These are phyloP conservation scores for Gossypium trilobum DNA, from an alignment of 441 rosid genomes.

Conservation along the genomic window DNA sequence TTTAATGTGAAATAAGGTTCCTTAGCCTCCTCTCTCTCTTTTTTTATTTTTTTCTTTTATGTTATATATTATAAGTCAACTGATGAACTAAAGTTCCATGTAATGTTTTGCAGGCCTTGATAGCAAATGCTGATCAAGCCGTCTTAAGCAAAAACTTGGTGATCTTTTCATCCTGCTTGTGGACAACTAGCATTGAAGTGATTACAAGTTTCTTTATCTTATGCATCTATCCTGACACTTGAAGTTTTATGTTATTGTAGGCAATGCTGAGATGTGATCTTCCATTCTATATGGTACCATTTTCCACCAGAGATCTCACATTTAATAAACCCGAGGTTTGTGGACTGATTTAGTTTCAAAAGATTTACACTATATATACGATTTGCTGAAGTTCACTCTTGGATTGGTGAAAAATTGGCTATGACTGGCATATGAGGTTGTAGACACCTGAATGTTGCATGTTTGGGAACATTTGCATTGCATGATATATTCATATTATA, in stretches of 20 bases:
- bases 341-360: constrained; percentile 7
- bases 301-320: constrained; percentile 45
- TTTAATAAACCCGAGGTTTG: constrained; percentile 84
- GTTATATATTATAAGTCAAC: neutral
- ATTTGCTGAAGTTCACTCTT: neutral
- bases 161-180: neutral
- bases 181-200: neutral
- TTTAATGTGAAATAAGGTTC: neutral
- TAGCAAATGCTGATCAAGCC: constrained; percentile 16
- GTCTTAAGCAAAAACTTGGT: constrained; percentile 20
- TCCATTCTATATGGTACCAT: constrained; percentile 84
- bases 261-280: constrained; percentile 79
- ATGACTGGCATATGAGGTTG: neutral
- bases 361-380: neutral
- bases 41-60: neutral
- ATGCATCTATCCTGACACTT: neutral
- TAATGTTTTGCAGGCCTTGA: constrained; percentile 13
- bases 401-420: neutral
- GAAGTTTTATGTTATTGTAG: constrained; percentile 31
- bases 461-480: neutral
- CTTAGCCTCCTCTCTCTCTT: neutral
- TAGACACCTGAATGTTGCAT: neutral
- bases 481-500: neutral
- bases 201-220: neutral
- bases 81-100: neutral